Evolutionary conservation across 768 basidiomycete species (phyloP), one percentile per base, ranked within the genome.

Genomic region (Tulasnella sp.): DNA sequence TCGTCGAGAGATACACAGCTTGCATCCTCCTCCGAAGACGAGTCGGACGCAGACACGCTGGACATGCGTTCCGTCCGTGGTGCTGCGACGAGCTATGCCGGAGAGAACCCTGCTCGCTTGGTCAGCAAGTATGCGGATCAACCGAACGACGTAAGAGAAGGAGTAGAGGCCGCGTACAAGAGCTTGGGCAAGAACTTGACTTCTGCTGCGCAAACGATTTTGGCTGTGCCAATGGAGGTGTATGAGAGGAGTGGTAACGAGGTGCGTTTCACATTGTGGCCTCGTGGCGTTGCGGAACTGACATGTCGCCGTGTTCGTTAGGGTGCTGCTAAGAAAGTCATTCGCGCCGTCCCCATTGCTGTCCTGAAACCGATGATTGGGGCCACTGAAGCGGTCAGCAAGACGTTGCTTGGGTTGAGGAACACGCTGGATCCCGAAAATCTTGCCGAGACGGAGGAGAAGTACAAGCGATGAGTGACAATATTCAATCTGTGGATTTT

Each of bases 221-320:
- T 99, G 48, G 97, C 98, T 0, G 95, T 99, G 0, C 98, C 98
- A 0, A 98, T 99, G 97, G 98, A 99, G 85, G 96, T 98, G 16
- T 97, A 98, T 82, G 98, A 99, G 85, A 89, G 94, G 80, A 94
- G 96, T 14, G 95, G 95, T 10, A 93, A 92, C 79, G 94, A 98
- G 89, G 97, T 93, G 82, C 83, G 89, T 80, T 52, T 38, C 9
- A 18, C 44, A 44, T 18, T 62, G 36, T n/a, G 56, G 46, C 31
- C 19, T n/a, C 39, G 40, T 78, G 40, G 5, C 39, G 16, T n/a
- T 72, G 12, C 16, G 34, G 8, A 31, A 71, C 31, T 74, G 74
- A 71, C 40, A 78, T 38, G 8, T 39, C 24, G 77, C 16, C 58
- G 44, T n/a, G 39, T 71, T 38, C 56, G 18, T 76, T 68, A 99